These are phyloP conservation scores for Tolypocladium endophyticum DNA, from an alignment of 2,329 filamentous ascomycete genomes.

Conservation along the genomic window DNA sequence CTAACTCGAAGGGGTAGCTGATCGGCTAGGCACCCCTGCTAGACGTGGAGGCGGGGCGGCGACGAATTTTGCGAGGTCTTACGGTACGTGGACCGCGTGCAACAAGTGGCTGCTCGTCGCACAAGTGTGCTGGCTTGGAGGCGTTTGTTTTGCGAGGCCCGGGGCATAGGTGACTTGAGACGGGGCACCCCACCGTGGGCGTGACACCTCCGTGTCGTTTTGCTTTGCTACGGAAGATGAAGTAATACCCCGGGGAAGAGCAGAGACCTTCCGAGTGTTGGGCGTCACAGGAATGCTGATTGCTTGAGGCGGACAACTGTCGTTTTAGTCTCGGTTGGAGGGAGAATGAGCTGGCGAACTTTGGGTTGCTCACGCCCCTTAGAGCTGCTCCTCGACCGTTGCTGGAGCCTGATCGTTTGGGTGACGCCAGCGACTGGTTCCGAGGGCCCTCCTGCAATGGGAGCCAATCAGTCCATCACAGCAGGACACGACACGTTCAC, in stretches of 20 bases:
- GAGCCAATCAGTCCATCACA: conserved; percentile 20
- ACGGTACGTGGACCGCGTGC: neutral
- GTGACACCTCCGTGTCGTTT: neutral
- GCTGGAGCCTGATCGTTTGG: neutral
- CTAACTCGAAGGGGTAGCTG: no score
- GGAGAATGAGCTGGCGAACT: neutral
- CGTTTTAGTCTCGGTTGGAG: neutral
- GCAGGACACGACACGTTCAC: conserved; percentile 12
- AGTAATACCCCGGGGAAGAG: neutral
- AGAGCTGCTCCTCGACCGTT: neutral
- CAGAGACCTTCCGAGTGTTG: neutral
- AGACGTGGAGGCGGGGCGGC: no score
- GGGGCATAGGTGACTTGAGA: neutral
- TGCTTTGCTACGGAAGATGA: neutral
- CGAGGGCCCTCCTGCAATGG: conserved; percentile 2
- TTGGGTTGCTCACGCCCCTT: neutral
- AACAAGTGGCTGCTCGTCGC: neutral
- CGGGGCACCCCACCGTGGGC: neutral
- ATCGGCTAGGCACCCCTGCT: no score
- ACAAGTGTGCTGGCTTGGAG: neutral
- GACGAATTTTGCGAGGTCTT: no score
- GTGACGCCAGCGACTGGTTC: neutral
- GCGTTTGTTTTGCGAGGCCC: neutral
- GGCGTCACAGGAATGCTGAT: neutral
- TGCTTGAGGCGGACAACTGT: neutral